Evolutionary conservation across 768 basidiomycete genomes (phyloP), one percentile per base, ranked within the genome.

Genomic region (Trametes coccinea): DNA sequence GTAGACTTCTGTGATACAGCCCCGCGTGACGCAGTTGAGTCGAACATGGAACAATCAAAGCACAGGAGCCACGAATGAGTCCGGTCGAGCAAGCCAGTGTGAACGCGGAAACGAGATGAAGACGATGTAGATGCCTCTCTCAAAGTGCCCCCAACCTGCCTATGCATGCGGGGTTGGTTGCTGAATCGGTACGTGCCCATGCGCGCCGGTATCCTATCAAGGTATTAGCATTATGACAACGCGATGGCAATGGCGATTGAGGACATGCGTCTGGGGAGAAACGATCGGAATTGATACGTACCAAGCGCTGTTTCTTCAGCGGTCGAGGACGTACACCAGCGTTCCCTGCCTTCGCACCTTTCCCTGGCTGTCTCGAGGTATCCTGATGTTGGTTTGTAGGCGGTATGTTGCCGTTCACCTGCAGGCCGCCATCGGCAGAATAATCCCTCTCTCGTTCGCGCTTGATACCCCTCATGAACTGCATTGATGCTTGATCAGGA

Each of bases 261-360:
- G n/a, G 30, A 13, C 47, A 60, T 27, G 27, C 14, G 16, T 9
- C 46, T 31, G 48, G 43, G 33, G 40, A 53, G 7, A 47, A n/a
- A 48, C 45, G 31, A 46, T 17, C 41, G 7, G 39, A 31, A 43
- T 22, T 22, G 33, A 46, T 47, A 79, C 85, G 68, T 66, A 90
- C 89, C 84, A 89, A 78, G 63, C 87, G 81, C 69, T 85, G 88
- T 74, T 89, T 91, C 81, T 92, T 92, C 45, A 86, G 69, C 22
- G 89, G 89, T 65, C 89, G 79, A 31, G 89, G 88, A 57, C 86
- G 78, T 13, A 80, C 82, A 48, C 79, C 82, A 7, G 78, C 79
- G 40, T 77, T 78, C 16, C 88, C 88, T 9, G 86, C 84, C 67
- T 84, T 84, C 30, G 85, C 80, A 66, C 80, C 63, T 51, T 63